A percentile compares a stretch with the other conserved stretches of the same genome.
These are phyloP conservation scores for Trypanosoma grayi DNA, from an alignment of 208 protist genomes.

Conservation along the genomic window DNA sequence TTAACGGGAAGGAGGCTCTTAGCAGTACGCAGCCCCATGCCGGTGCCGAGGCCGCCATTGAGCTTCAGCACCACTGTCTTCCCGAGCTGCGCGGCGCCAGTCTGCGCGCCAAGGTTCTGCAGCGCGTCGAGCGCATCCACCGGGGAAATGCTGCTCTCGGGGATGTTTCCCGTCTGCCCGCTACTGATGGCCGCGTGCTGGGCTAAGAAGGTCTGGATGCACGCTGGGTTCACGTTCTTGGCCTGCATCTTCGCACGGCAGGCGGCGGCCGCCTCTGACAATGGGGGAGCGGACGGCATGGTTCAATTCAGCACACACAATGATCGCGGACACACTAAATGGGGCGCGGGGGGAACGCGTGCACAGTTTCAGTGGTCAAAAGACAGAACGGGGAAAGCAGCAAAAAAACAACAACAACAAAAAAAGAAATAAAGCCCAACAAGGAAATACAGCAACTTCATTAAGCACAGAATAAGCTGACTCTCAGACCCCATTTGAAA, in stretches of 20 bases:
- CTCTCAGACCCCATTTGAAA: too few species aligned
- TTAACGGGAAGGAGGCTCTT: constrained; percentile 94
- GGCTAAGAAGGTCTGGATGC: constrained; percentile 57
- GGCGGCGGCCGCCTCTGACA: constrained; percentile 42
- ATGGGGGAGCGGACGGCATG: constrained; percentile 16
- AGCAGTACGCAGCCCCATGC: constrained; percentile 85
- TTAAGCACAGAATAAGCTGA: too few species aligned
- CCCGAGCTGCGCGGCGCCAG: constrained; percentile 36
- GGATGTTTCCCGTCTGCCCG: constrained; percentile 51
- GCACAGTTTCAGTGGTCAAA: neutral
- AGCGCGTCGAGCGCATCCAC: constrained; percentile 43
- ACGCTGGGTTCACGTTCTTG: constrained; percentile 50
- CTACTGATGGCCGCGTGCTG: constrained; percentile 52
- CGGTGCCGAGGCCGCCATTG: constrained; percentile 95
- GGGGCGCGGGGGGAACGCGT: too few species aligned
- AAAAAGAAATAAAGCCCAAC: too few species aligned
- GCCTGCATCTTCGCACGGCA: constrained; percentile 73
- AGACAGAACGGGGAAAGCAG: neutral
- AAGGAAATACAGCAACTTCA: too few species aligned
- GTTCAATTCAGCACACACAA: neutral
- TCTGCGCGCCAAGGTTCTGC: constrained; percentile 28
- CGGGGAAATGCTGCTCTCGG: constrained; percentile 45
- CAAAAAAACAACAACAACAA: neutral
- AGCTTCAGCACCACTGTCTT: constrained; percentile 97
- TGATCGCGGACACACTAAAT: too few species aligned